A percentile compares a stretch with the other conserved stretches of the same genome.
These are phyloP conservation scores for Didymosphaeria variabile DNA, from an alignment of 2,329 filamentous ascomycete species.

Conservation along the genomic window DNA sequence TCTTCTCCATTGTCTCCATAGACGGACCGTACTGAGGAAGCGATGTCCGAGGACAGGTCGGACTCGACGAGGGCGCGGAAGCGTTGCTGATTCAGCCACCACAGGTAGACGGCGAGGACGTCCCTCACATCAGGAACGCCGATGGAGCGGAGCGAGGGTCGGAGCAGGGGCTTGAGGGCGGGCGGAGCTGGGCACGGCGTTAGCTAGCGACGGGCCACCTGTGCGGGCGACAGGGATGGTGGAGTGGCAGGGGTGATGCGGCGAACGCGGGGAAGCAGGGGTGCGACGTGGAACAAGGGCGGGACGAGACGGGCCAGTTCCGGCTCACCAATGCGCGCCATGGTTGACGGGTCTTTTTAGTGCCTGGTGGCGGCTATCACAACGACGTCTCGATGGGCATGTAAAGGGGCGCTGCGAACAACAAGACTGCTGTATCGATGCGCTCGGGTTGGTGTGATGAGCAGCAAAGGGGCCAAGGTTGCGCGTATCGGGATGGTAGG, in stretches of 20 bases:
- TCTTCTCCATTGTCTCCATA: slow-evolving; percentile 13
- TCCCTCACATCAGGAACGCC: slow-evolving; percentile 34
- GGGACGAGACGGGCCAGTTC: slow-evolving; percentile 9
- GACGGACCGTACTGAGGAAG: slow-evolving; percentile 13
- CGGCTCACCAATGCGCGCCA: slow-evolving; percentile 28
- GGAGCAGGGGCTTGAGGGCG: slow-evolving; percentile 19
- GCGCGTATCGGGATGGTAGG: background rate
- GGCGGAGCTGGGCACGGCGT: slow-evolving; percentile 13
- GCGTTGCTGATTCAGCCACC: slow-evolving; percentile 30
- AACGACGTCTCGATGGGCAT: background rate
- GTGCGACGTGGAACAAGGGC: slow-evolving; percentile 6
- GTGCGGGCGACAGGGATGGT: background rate
- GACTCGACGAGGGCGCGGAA: slow-evolving; percentile 14
- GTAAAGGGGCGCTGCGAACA: background rate
- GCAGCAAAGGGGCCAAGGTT: background rate
- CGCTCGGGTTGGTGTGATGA: background rate
- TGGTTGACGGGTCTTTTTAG: background rate
- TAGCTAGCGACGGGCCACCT: slow-evolving; percentile 4
- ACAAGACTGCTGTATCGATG: too few species aligned
- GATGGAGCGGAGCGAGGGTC: slow-evolving; percentile 27
- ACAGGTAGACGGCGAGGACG: slow-evolving; percentile 34
- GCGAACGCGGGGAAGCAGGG: slow-evolving; percentile 17
- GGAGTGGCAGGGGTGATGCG: slow-evolving; percentile 4
- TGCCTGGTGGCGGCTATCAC: slow-evolving; percentile 1
- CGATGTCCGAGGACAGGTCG: background rate